Evolutionary conservation across 192 early-diverging fungal species (phyloP), one percentile per base, ranked within the genome.

Genomic region (Entophlyctis luteolus): DNA sequence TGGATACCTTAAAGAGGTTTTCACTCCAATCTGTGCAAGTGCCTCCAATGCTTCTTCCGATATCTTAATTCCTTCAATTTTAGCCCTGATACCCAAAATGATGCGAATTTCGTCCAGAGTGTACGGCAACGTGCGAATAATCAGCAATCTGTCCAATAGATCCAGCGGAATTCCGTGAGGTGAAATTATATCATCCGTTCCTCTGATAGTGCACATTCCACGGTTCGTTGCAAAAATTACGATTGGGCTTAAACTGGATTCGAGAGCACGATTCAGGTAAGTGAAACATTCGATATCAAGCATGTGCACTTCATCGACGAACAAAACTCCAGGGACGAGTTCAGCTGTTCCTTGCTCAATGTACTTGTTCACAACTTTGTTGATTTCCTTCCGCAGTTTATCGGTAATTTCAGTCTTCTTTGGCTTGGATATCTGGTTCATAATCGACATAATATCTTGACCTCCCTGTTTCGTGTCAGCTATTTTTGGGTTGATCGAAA

Each of bases 251-350:
- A 99, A 84, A 33, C 90, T 84, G 1, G 93, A 95, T 76, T 99
- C 97, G 25, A 99, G 81, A 28, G 97, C 97, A 37, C 95, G 92
- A 82, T 98, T 99, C 58, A 99, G 81, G 71, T 96, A 99, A 1
- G 97, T 98, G 72, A 99, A 99, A 80, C 95, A 99, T 75, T 99
- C 97, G 71, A 99, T 95, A 78, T 99, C 97, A 25, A 99, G 85
- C 92, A 99, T 98, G 73, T 99, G 97, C 16, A 98, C 95, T 79
- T 98, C 97, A 77, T 99, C 97, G 69, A 99, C 91, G 63, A 99
- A 99, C 36, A 99, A 71, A 28, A 99, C 97, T 57, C 97, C 97
- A 0, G 97, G 97, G 28, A 98, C 91, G 34, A 99, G 83, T 77
- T 98, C 95, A 20, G 95, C 95, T 38, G 90, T 90, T 31, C 97